These are phyloP conservation scores for Alternaria sp. DNA, from an alignment of 2,329 filamentous ascomycete species.

Conservation along the genomic window DNA sequence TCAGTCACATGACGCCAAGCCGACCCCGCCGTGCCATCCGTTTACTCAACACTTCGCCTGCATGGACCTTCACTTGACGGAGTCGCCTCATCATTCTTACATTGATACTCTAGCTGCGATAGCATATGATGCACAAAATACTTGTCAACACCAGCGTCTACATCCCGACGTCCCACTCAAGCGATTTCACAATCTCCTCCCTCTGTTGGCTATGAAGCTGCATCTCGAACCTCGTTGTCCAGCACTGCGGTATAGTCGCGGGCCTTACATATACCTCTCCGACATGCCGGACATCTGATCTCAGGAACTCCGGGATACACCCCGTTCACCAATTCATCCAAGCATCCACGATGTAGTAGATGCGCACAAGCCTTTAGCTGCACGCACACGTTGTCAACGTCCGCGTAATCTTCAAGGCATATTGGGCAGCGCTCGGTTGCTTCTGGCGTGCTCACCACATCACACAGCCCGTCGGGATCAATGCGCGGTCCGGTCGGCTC, in stretches of 20 bases:
- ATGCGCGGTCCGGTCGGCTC: neutral
- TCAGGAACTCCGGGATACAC: neutral
- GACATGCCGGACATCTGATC: neutral
- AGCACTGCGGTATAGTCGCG: neutral
- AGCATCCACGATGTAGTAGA: neutral
- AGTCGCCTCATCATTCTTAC: neutral
- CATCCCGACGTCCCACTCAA: neutral
- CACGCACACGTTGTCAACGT: neutral
- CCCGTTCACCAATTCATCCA: neutral
- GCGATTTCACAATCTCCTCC: neutral
- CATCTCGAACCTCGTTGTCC: neutral
- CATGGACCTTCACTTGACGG: neutral
- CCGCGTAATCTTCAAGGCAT: neutral
- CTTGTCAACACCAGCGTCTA: neutral
- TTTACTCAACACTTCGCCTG: neutral
- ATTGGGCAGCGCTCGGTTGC: neutral
- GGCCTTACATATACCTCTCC: neutral
- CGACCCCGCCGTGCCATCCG: neutral
- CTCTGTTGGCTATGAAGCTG: neutral
- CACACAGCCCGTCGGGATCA: neutral
- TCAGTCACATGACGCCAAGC: neutral
- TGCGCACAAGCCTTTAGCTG: neutral
- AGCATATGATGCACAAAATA: neutral
- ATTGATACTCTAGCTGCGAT: neutral
- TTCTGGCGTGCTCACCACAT: neutral